These are phyloP conservation scores for Candida tunisiensis DNA, from an alignment of 1,139 yeast genomes.

Conservation along the genomic window DNA sequence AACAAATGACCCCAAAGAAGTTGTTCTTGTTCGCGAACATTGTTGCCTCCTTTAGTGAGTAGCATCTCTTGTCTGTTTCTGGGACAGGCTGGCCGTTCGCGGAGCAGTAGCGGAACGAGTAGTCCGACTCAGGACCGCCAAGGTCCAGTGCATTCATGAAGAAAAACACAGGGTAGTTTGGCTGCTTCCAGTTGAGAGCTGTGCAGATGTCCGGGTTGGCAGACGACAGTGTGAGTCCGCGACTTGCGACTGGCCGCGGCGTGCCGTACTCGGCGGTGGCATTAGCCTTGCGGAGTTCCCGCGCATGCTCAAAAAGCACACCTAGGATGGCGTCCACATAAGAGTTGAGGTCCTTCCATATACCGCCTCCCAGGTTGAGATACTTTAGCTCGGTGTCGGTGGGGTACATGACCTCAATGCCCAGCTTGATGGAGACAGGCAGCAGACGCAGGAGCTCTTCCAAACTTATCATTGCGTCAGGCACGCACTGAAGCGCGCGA, in stretches of 20 bases:
- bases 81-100: constrained; percentile 3
- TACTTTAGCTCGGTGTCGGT: constrained; percentile 37
- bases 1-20: constrained; percentile 67
- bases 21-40: constrained; percentile 70
- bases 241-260: background rate
- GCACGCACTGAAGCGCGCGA: constrained; percentile 7
- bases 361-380: constrained; percentile 22
- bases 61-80: too few species aligned
- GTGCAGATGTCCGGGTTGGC: constrained; percentile 82
- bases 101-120: constrained; percentile 10
- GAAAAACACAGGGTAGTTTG: constrained; percentile 88
- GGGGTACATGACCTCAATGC: constrained; percentile 71
- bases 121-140: constrained; percentile 18
- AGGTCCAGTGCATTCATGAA: constrained; percentile 32
- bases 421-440: constrained; percentile 20
- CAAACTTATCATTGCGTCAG: constrained; percentile 29
- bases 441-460: background rate
- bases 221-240: constrained; percentile 59
- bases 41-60: constrained; percentile 43
- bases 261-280: constrained; percentile 1
- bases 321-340: constrained; percentile 63
- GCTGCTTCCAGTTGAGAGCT: constrained; percentile 93
- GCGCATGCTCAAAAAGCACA: constrained; percentile 62
- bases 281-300: constrained; percentile 12
- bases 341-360: constrained; percentile 37